phyloP scores from a whole-genome alignment of 2,329 filamentous ascomycete genomes.

The Colletotrichum scovillei region DNA sequence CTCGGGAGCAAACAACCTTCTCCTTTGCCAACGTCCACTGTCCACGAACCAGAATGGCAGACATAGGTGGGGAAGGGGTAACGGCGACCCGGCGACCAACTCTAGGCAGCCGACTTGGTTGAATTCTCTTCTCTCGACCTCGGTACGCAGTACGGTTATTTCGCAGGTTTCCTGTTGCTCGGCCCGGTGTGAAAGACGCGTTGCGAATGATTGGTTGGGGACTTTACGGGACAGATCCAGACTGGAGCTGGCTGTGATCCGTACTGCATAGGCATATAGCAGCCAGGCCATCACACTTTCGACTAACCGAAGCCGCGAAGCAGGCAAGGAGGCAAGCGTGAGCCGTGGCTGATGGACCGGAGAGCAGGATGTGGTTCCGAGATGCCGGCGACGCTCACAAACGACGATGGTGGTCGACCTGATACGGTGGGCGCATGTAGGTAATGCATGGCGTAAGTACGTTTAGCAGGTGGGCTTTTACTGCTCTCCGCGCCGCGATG shows the following conservation, averaged over 20 bases:
- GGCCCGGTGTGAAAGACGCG: neutral
- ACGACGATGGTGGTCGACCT: conserved; percentile 3
- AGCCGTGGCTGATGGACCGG: neutral
- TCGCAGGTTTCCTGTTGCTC: neutral
- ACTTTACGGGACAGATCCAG: neutral
- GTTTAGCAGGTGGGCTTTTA: neutral
- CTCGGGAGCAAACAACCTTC: conserved; percentile 9
- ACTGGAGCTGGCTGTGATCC: neutral
- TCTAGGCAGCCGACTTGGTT: neutral
- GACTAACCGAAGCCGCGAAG: neutral
- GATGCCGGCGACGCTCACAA: conserved; percentile 9
- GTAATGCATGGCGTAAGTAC: neutral
- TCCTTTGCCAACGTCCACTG: neutral
- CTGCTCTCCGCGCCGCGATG: neutral
- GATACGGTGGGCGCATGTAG: conserved; percentile 5
- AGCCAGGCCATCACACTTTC: neutral
- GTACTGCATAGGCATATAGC: neutral
- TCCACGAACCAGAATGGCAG: neutral
- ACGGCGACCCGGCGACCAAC: neutral
- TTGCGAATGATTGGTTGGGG: neutral
- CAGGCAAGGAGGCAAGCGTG: neutral
- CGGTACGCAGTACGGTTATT: neutral
- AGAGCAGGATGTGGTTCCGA: conserved; percentile 7
- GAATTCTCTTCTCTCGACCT: neutral
- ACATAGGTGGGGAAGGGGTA: neutral